Base-by-base conservation (phyloP, 148 eudicot genomes). In the Heliamphora exappendiculata region DNA sequence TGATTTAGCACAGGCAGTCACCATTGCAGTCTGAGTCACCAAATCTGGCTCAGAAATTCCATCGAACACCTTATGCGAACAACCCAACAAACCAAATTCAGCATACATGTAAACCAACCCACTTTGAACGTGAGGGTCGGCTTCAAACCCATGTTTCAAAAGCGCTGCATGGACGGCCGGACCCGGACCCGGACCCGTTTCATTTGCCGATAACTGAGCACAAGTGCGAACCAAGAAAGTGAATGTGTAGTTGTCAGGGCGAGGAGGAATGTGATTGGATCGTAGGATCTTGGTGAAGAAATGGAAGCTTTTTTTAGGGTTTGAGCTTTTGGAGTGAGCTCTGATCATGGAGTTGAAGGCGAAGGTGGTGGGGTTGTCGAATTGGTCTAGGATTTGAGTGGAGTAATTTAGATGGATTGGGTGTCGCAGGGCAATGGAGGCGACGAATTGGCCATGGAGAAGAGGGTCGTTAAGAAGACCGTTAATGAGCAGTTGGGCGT, bases 381-480 rank as follows among this genome's bases (percentile, higher is more conserved):
- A 75, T 31, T 60, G 82, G 73, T 67, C 37, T 14, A 80, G 51
- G 42, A 75, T 37, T 47, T 49, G 70, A 58, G 20, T 39, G 75
- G 85, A 75, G 42, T 79, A 82, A 29, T 79, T 64, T 10, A 82
- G 75, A 54, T 57, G 55, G 42, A 36, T n/a, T 31, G 82, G 75
- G 63, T 82, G 85, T 54, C 72, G 79, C 22, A 79, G 82, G 62
- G 85, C 78, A 57, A 82, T 70, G 4, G 79, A 67, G 66, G 85
- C 79, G 7, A 79, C 80, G 55, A 75, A 82, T 13, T 82, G 79
- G 75, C 60, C 82, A 10, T 75, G 39, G 37, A 79, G 50, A 20
- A n/a, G 39, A 75, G 80, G 82, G 65, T 76, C 36, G 33, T 75
- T 49, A 17, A 79, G 82, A 54, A 74, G 49, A 62, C 69, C 69